These are phyloP conservation scores for Biancaea sappan DNA, from an alignment of 306 rosid genomes.

Conservation along the genomic window DNA sequence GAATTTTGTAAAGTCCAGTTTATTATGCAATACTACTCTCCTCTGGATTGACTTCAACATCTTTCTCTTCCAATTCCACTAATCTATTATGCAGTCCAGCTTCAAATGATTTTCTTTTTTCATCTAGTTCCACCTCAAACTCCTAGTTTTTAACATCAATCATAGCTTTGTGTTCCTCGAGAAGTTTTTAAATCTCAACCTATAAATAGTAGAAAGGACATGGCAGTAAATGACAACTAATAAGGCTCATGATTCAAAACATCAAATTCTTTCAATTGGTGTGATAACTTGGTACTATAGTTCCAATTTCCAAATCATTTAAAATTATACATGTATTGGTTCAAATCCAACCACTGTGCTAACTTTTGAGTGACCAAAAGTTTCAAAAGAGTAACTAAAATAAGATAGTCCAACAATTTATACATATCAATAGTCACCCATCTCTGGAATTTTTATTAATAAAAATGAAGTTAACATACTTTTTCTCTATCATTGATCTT, in stretches of 20 bases:
- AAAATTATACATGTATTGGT: neutral
- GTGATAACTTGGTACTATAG: neutral
- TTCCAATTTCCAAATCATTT: slow-evolving; percentile 8
- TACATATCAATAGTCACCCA: too few relatives aligned
- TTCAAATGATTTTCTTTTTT: slow-evolving; percentile 76
- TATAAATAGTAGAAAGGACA: slow-evolving; percentile 21
- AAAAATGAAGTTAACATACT: slow-evolving; percentile 51
- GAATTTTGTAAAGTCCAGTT: neutral
- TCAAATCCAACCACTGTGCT: neutral
- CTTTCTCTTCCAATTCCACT: slow-evolving; percentile 80
- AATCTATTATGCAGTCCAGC: slow-evolving; percentile 64
- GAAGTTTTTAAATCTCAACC: slow-evolving; percentile 86
- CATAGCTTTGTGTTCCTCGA: slow-evolving; percentile 71
- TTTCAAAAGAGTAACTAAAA: neutral
- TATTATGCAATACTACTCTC: slow-evolving; percentile 37
- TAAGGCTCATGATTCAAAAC: neutral
- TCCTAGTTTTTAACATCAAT: slow-evolving; percentile 72
- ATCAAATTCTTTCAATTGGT: neutral
- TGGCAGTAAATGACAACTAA: too few relatives aligned
- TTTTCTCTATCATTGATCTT: slow-evolving; percentile 74
- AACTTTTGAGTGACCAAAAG: slow-evolving; percentile 18
- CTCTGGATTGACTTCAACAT: slow-evolving; percentile 79
- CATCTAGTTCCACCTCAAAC: slow-evolving; percentile 77
- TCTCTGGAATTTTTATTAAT: too few relatives aligned
- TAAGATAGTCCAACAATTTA: slow-evolving; percentile 4